Conservation (phyloP, 495 filamentous ascomycete species). For the Penicillium pulvis region DNA sequence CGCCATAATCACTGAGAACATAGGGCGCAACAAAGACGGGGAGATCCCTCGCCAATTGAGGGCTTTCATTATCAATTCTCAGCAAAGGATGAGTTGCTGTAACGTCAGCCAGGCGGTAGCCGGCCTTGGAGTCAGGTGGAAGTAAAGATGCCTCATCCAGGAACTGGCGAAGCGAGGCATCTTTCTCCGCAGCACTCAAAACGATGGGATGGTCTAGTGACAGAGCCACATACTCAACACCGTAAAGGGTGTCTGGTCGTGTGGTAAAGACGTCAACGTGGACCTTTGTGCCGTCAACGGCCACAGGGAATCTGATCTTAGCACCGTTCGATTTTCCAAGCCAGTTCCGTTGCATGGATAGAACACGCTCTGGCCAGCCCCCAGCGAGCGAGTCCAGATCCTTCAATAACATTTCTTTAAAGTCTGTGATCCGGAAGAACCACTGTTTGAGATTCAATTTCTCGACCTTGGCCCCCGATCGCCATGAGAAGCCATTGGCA, state of each 20-base stretch:
- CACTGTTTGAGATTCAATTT: slow-evolving; percentile 80
- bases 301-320: slow-evolving; percentile 67
- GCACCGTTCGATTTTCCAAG: slow-evolving; percentile 76
- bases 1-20: slow-evolving; percentile 85
- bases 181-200: slow-evolving; percentile 54
- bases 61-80: slow-evolving; percentile 52
- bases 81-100: slow-evolving; percentile 66
- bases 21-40: slow-evolving; percentile 84
- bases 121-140: slow-evolving; percentile 72
- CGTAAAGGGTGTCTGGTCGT: slow-evolving; percentile 79
- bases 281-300: slow-evolving; percentile 35
- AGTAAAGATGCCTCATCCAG: slow-evolving; percentile 62
- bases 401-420: slow-evolving; percentile 70
- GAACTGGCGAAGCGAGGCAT: slow-evolving; percentile 65
- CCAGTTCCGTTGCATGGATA: slow-evolving; percentile 88
- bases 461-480: slow-evolving; percentile 84
- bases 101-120: slow-evolving; percentile 64
- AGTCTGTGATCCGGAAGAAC: slow-evolving; percentile 84
- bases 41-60: slow-evolving; percentile 54
- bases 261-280: slow-evolving; percentile 80
- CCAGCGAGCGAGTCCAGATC: slow-evolving; percentile 68
- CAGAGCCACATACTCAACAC: slow-evolving; percentile 81
- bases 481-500: slow-evolving; percentile 79
- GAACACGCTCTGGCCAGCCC: slow-evolving; percentile 78
- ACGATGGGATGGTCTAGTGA: slow-evolving; percentile 76